These are phyloP conservation scores for Diaporthe eres DNA, from an alignment of 2,329 filamentous ascomycete species.

Conservation along the genomic window DNA sequence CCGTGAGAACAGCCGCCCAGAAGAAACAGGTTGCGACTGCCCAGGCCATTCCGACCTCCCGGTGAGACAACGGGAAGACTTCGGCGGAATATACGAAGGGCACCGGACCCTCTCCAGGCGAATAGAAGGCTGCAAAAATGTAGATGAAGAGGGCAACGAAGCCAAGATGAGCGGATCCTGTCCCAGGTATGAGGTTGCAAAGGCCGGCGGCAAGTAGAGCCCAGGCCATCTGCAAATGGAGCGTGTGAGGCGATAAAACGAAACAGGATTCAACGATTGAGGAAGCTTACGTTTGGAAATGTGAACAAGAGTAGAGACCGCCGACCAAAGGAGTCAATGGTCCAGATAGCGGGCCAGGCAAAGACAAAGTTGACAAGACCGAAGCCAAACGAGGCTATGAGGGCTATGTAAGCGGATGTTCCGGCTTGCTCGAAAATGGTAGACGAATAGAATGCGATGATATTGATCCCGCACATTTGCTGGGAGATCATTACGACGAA, in stretches of 20 bases:
- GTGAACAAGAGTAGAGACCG: slow-evolving; percentile 74
- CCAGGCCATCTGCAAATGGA: slow-evolving; percentile 65
- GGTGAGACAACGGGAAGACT: slow-evolving; percentile 78
- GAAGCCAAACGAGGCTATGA: slow-evolving; percentile 60
- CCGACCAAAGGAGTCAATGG: slow-evolving; percentile 77
- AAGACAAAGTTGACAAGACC: slow-evolving; percentile 74
- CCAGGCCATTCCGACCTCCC: slow-evolving; percentile 80
- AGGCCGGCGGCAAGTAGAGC: slow-evolving; percentile 70
- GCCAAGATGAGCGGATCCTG: slow-evolving; percentile 52
- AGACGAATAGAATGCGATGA: slow-evolving; percentile 64
- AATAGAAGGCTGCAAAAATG: slow-evolving; percentile 50
- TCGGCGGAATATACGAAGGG: slow-evolving; percentile 80
- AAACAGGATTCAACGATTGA: too few relatives aligned
- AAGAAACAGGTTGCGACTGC: slow-evolving; percentile 77
- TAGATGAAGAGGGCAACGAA: slow-evolving; percentile 63
- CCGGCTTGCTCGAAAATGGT: slow-evolving; percentile 62
- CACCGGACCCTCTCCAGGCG: slow-evolving; percentile 72
- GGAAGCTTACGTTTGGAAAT: slow-evolving; percentile 69
- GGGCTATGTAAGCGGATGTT: slow-evolving; percentile 54
- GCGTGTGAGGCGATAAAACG: background rate
- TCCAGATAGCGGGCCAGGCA: slow-evolving; percentile 76
- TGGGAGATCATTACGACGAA: slow-evolving; percentile 78
- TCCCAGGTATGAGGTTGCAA: slow-evolving; percentile 61
- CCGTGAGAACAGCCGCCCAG: slow-evolving; percentile 71
- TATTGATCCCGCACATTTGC: slow-evolving; percentile 72